Evolutionary conservation across 257 asterid species (phyloP).

Genomic region (Solanum sitiens): DNA sequence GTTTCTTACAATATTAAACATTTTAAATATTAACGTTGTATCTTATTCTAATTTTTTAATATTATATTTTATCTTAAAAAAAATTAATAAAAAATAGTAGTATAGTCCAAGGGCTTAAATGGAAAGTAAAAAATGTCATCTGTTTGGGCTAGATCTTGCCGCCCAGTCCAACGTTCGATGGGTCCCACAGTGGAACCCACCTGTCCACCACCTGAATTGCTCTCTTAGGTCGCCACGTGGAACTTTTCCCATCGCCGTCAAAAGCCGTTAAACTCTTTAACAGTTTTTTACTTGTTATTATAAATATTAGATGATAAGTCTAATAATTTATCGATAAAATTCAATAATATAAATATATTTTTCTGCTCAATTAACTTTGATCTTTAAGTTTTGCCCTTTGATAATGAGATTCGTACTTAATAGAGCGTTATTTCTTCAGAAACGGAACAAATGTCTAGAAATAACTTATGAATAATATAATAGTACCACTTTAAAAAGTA

Average conservation of each 20-base stretch:
- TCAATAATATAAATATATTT: no score
- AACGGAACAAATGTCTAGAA: neutral
- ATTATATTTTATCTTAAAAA: neutral
- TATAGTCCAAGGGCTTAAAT: neutral
- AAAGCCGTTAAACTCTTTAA: neutral
- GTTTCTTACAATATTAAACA: neutral
- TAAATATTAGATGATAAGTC: neutral
- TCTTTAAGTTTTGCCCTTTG: no score
- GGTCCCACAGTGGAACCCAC: slow-evolving; percentile 23
- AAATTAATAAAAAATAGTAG: neutral
- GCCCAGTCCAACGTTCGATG: slow-evolving; percentile 44
- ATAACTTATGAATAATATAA: no score
- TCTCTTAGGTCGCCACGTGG: slow-evolving; percentile 30
- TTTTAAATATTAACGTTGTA: neutral
- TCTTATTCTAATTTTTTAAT: neutral
- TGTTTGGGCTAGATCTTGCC: slow-evolving; percentile 40
- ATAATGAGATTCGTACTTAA: neutral
- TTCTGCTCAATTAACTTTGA: no score
- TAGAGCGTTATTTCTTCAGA: neutral
- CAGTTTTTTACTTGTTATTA: no score
- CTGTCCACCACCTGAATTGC: neutral
- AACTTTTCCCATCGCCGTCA: neutral
- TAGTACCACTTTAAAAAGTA: neutral
- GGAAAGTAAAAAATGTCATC: neutral
- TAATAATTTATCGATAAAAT: no score